phyloP scores from a whole-genome alignment of 2,329 filamentous ascomycete species.

The Sporothrix globosa region DNA sequence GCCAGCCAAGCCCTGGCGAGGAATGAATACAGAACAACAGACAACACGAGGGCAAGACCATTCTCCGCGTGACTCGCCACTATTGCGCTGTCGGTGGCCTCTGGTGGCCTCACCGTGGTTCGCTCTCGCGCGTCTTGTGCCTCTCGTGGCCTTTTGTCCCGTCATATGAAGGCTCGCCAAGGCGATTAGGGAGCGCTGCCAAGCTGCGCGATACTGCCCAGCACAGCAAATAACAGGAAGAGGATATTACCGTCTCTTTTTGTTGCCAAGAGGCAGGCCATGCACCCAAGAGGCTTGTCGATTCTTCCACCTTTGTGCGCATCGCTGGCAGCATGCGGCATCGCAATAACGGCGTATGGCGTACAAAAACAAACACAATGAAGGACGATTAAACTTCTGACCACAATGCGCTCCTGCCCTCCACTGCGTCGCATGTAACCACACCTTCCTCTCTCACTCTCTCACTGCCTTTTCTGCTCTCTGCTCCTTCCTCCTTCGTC shows the following conservation, averaged over 20 bases:
- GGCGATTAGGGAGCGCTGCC: background rate
- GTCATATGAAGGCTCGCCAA: slow-evolving; percentile 25
- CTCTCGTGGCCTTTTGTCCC: background rate
- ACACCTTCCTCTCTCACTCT: slow-evolving; percentile 1
- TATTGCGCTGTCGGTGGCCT: too few species aligned
- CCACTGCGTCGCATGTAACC: background rate
- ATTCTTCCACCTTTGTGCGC: background rate
- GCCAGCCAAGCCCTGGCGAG: too few species aligned
- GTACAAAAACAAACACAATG: background rate
- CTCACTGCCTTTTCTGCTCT: background rate
- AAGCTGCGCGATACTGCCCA: slow-evolving; percentile 15
- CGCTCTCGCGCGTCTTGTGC: too few species aligned
- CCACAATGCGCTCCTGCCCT: background rate
- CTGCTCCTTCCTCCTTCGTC: slow-evolving; percentile 16
- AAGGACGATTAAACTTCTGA: slow-evolving; percentile 23
- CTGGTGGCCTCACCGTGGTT: too few species aligned
- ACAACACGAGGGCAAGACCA: too few species aligned
- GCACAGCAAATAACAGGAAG: background rate
- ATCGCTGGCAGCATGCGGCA: background rate
- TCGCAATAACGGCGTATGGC: background rate
- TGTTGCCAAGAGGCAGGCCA: slow-evolving; percentile 20
- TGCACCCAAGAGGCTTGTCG: slow-evolving; percentile 11
- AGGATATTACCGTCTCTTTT: background rate
- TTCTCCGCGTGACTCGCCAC: too few species aligned
- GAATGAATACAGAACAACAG: too few species aligned